phyloP scores from a whole-genome alignment of 169 alveolate genomes.

The Plasmodium billcollinsi region DNA sequence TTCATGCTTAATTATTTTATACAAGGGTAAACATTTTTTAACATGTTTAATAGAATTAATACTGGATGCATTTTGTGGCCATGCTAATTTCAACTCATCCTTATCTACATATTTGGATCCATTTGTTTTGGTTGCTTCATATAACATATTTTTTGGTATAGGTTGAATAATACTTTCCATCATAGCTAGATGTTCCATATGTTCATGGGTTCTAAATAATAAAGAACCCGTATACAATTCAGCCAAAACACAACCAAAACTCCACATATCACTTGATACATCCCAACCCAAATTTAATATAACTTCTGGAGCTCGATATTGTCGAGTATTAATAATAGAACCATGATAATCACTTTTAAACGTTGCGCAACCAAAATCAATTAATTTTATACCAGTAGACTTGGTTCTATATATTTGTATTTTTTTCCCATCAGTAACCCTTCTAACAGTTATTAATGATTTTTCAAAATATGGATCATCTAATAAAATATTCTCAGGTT shows the following conservation, averaged over 20 bases:
- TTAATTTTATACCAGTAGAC: slow-evolving; percentile 92
- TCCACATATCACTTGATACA: slow-evolving; percentile 96
- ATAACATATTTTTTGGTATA: slow-evolving; percentile 81
- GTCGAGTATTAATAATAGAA: slow-evolving; percentile 97
- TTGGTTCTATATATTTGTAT: slow-evolving; percentile 84
- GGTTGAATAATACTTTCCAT: slow-evolving; percentile 87
- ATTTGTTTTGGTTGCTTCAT: slow-evolving; percentile 79
- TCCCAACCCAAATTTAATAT: slow-evolving; percentile 95
- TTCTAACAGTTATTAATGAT: slow-evolving; percentile 80
- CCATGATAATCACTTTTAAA: slow-evolving; percentile 96
- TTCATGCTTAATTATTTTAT: slow-evolving; percentile 88
- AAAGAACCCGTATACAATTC: slow-evolving; percentile 96
- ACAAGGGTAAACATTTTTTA: slow-evolving; percentile 78
- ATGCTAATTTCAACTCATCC: slow-evolving; percentile 77
- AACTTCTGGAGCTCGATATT: slow-evolving; percentile 99
- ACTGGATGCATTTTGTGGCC: slow-evolving; percentile 90
- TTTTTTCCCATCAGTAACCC: slow-evolving; percentile 79
- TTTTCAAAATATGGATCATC: slow-evolving; percentile 86
- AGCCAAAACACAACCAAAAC: slow-evolving; percentile 95
- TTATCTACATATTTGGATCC: slow-evolving; percentile 81
- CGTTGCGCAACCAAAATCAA: slow-evolving; percentile 99
- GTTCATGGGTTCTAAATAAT: slow-evolving; percentile 95
- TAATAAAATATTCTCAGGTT: slow-evolving; percentile 97
- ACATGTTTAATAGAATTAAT: slow-evolving; percentile 84
- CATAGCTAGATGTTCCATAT: slow-evolving; percentile 96